Evolutionary conservation across 140 eudicot species (phyloP).

Genomic region (Anethum foeniculum): DNA sequence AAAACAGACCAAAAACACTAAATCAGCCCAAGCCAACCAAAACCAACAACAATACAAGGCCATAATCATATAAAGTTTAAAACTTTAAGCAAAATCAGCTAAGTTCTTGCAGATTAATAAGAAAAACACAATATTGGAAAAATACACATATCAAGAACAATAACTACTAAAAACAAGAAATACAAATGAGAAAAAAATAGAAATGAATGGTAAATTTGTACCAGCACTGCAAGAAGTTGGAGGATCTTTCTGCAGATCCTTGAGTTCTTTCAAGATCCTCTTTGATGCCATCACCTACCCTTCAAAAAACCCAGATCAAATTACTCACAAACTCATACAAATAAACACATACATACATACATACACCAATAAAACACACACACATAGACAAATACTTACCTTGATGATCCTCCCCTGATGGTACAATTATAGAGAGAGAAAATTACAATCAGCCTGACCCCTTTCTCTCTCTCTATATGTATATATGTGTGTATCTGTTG

Average conservation of each 20-base stretch:
- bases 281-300: constrained; percentile 57
- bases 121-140: not conserved
- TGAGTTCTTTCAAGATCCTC: constrained; percentile 74
- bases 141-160: not conserved
- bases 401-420: not conserved
- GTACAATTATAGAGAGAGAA: not conserved
- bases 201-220: constrained; percentile 1
- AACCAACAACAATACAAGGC: not conserved
- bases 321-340: not conserved
- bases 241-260: constrained; percentile 84
- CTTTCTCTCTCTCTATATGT: not conserved
- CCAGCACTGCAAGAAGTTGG: constrained; percentile 82
- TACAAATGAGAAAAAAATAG: not conserved
- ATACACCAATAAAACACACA: not conserved
- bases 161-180: not conserved
- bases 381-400: not conserved
- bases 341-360: not conserved
- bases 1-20: not conserved
- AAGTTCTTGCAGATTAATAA: not conserved
- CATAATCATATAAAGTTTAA: not conserved
- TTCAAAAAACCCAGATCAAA: constrained; percentile 21
- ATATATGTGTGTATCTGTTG: not conserved
- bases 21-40: not conserved
- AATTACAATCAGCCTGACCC: not conserved
- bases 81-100: not conserved